Evolutionary conservation across 768 basidiomycete genomes (phyloP).

Genomic region (Leccinum aurantiacum): DNA sequence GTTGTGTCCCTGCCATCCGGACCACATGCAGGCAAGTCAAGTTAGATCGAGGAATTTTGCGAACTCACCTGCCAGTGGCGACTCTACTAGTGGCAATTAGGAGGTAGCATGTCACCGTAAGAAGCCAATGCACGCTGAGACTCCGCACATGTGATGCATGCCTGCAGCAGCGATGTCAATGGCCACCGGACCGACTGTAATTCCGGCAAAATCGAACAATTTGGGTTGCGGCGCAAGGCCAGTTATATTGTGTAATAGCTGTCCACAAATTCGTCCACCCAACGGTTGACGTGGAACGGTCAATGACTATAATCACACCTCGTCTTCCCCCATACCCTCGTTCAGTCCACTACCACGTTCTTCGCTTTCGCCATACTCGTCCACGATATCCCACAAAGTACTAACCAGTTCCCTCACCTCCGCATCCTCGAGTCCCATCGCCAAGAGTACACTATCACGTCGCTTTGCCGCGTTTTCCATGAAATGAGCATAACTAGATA

Average conservation of each 20-base stretch:
- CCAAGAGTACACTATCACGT: slow-evolving; percentile 34
- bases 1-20: too few relatives aligned
- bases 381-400: slow-evolving; percentile 60
- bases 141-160: neutral
- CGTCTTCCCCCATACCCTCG: slow-evolving; percentile 24
- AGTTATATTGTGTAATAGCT: neutral
- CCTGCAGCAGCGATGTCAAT: neutral
- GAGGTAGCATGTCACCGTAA: neutral
- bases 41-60: neutral
- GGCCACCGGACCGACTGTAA: neutral
- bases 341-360: slow-evolving; percentile 22
- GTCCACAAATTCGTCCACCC: neutral
- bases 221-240: neutral
- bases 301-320: slow-evolving; percentile 7
- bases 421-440: slow-evolving; percentile 49
- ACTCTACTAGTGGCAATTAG: neutral
- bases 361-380: slow-evolving; percentile 37
- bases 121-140: neutral
- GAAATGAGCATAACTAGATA: slow-evolving; percentile 53
- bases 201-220: neutral
- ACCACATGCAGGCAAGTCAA: neutral
- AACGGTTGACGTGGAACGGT: neutral
- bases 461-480: slow-evolving; percentile 45
- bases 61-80: neutral
- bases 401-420: slow-evolving; percentile 57